Evolutionary conservation across 2,329 filamentous ascomycete genomes (phyloP).

Genomic region (Tolypocladium amazonense): DNA sequence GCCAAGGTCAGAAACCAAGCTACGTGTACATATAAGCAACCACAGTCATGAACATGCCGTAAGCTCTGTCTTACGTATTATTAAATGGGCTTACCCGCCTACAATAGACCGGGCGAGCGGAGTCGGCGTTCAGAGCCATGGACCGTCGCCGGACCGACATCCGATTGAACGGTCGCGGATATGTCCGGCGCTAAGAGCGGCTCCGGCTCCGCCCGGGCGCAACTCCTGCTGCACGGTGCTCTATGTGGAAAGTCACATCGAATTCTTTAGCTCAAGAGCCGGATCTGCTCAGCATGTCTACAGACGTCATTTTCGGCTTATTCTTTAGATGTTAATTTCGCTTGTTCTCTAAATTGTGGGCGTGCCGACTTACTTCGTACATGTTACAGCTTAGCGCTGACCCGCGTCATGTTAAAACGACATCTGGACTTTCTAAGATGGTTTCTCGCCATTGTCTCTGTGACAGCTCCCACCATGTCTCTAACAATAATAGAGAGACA

Average conservation of each 20-base stretch:
- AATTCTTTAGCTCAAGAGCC: background rate
- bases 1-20: no score
- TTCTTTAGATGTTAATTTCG: no score
- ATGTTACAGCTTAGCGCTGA: background rate
- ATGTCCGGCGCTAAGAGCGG: background rate
- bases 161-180: background rate
- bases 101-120: no score
- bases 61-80: no score
- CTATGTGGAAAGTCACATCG: background rate
- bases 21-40: no score
- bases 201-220: background rate
- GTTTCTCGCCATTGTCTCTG: background rate
- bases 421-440: background rate
- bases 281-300: background rate
- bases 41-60: no score
- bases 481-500: background rate
- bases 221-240: background rate
- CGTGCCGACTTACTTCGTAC: background rate
- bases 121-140: background rate
- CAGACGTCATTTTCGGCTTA: background rate
- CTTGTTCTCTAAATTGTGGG: no score
- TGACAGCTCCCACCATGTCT: background rate
- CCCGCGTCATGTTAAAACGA: no score
- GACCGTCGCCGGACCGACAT: background rate
- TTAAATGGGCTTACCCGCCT: no score